A percentile compares a stretch with the other conserved stretches of the same genome.
Conservation (phyloP, 2,329 filamentous ascomycete species). For the Ceratocystis variospora region DNA sequence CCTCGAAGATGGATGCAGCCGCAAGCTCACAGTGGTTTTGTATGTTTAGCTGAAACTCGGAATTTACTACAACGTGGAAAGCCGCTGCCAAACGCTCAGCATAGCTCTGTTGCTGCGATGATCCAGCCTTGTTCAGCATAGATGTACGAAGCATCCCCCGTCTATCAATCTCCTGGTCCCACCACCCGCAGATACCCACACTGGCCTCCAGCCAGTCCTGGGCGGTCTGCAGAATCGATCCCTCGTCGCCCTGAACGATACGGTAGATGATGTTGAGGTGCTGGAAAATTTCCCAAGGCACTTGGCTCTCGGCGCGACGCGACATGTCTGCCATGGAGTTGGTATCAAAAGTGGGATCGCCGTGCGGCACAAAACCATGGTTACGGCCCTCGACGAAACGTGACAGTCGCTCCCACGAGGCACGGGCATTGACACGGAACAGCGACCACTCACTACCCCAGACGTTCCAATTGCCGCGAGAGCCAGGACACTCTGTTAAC, state of each 20-base stretch:
- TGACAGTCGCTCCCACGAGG: slow-evolving; percentile 55
- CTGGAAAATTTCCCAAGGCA: slow-evolving; percentile 84
- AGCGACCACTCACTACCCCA: slow-evolving; percentile 68
- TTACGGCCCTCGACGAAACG: slow-evolving; percentile 59
- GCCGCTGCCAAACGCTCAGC: slow-evolving; percentile 57
- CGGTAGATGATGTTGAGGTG: slow-evolving; percentile 69
- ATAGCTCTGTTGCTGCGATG: slow-evolving; percentile 43
- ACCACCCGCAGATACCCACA: slow-evolving; percentile 75
- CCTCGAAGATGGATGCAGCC: slow-evolving; percentile 69
- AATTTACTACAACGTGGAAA: slow-evolving; percentile 53
- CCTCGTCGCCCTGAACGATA: slow-evolving; percentile 60
- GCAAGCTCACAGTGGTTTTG: slow-evolving; percentile 66
- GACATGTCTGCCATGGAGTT: slow-evolving; percentile 48
- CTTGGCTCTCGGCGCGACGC: slow-evolving; percentile 67
- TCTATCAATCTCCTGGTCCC: slow-evolving; percentile 77
- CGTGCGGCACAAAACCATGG: slow-evolving; percentile 28
- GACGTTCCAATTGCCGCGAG: slow-evolving; percentile 65
- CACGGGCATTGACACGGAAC: slow-evolving; percentile 62
- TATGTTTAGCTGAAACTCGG: slow-evolving; percentile 64
- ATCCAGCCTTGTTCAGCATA: slow-evolving; percentile 12
- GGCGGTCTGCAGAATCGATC: slow-evolving; percentile 60
- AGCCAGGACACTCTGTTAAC: slow-evolving; percentile 59
- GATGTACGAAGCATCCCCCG: slow-evolving; percentile 31
- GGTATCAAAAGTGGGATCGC: slow-evolving; percentile 27
- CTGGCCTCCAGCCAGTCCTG: slow-evolving; percentile 90